Evolutionary conservation across 768 basidiomycete species (phyloP).

Genomic region (Strobilomyces dryophilus): DNA sequence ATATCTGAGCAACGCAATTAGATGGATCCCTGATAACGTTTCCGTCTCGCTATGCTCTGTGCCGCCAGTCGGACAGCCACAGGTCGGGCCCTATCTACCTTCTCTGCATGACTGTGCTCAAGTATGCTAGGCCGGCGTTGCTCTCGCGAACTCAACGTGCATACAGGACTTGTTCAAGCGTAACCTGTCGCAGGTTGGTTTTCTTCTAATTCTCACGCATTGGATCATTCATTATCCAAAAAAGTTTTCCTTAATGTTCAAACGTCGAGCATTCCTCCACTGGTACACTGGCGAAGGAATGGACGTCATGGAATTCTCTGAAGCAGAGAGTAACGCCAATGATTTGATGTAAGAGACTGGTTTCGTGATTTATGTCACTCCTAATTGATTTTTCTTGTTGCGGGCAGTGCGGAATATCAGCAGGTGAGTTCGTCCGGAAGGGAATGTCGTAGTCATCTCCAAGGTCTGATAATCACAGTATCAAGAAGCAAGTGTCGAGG

Average conservation of each 20-base stretch:
- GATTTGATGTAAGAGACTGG: slow-evolving; percentile 70
- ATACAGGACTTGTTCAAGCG: slow-evolving; percentile 86
- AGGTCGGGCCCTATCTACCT: slow-evolving; percentile 38
- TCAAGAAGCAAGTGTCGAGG: slow-evolving; percentile 50
- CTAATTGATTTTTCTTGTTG: slow-evolving; percentile 4
- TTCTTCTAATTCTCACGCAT: neutral
- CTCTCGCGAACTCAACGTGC: slow-evolving; percentile 73
- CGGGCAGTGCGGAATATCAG: slow-evolving; percentile 80
- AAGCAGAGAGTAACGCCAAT: slow-evolving; percentile 78
- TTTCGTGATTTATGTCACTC: neutral
- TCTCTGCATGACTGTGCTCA: slow-evolving; percentile 6
- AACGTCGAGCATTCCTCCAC: slow-evolving; percentile 81
- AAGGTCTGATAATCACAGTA: slow-evolving; percentile 37
- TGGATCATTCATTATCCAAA: slow-evolving; percentile 24
- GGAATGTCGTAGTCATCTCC: neutral
- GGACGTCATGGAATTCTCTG: slow-evolving; percentile 80
- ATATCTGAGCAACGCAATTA: slow-evolving; percentile 23
- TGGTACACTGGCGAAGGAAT: slow-evolving; percentile 93
- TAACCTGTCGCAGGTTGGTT: slow-evolving; percentile 52
- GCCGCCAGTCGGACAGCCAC: slow-evolving; percentile 74
- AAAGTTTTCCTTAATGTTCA: slow-evolving; percentile 79
- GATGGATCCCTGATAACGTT: slow-evolving; percentile 90
- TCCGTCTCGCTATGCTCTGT: slow-evolving; percentile 80
- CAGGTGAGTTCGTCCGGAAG: slow-evolving; percentile 44
- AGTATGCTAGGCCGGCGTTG: slow-evolving; percentile 54